Conservation (phyloP, 1,284 basidiomycete species). For the Erythrobasidium hasegawianum region DNA sequence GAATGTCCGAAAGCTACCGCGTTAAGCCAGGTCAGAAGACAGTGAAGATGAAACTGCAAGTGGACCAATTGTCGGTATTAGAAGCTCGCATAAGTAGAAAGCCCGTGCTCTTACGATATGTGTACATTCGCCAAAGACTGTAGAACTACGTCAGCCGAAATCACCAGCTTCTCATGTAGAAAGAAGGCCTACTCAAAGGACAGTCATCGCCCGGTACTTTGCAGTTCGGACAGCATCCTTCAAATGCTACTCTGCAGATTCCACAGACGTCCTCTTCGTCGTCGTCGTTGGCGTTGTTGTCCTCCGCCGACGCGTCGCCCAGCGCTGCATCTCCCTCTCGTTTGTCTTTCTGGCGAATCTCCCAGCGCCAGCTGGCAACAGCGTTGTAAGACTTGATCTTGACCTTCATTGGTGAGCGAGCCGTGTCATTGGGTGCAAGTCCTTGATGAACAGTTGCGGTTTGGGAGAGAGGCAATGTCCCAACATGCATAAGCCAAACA, state of each 20-base stretch:
- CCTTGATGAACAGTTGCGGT: no score
- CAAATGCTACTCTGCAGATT: slow-evolving; percentile 84
- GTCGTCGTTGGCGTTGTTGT: slow-evolving; percentile 62
- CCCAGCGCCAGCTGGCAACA: slow-evolving; percentile 83
- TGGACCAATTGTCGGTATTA: not conserved
- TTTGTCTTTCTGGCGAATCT: slow-evolving; percentile 54
- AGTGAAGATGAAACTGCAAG: slow-evolving; percentile 52
- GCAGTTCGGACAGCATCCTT: slow-evolving; percentile 87
- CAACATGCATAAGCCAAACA: no score
- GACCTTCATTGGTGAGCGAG: slow-evolving; percentile 61
- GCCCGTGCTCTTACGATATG: slow-evolving; percentile 57
- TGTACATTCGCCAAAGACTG: slow-evolving; percentile 92
- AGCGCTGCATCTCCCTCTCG: slow-evolving; percentile 44
- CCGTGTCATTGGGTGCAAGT: not conserved
- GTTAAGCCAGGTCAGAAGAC: slow-evolving; percentile 87
- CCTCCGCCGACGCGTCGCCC: slow-evolving; percentile 49
- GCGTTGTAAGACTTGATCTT: slow-evolving; percentile 75
- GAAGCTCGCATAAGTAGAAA: slow-evolving; percentile 65
- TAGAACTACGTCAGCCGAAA: slow-evolving; percentile 17
- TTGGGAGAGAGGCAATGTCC: not conserved
- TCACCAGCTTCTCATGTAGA: no score
- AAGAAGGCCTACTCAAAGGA: slow-evolving; percentile 83
- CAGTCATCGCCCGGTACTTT: slow-evolving; percentile 95
- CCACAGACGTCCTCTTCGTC: slow-evolving; percentile 85
- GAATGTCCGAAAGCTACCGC: slow-evolving; percentile 76